Evolutionary conservation across 116 monocot genomes (phyloP), one percentile per base, ranked within the genome.

Genomic region (Posidonia oceanica): DNA sequence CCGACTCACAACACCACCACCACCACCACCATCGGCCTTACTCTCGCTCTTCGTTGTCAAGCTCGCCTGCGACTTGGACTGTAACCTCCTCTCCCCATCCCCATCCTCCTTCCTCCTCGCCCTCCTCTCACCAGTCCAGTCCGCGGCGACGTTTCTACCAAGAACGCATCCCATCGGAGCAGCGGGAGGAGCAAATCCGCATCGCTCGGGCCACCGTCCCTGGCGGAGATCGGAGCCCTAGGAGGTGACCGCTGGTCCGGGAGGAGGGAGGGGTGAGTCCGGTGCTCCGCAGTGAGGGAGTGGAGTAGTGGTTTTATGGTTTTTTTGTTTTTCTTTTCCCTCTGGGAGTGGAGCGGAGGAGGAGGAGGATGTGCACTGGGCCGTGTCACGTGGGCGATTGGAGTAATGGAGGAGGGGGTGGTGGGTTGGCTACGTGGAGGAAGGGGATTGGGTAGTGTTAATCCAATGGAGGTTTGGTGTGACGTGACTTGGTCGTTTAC

Each of bases 41-140:
- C 54, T 69, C 40, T 75, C 80, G 59, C 44, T 69, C 71, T 64
- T 67, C 16, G 80, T 29, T 29, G 29, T 57, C 54, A 59, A 65
- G 29, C 76, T 44, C 29, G 64, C 73, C 74, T 74, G 73, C 48
- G 76, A 73, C 69, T 72, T 81, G 39, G 63, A 41, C 52, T 17
- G 36, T 39, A 67, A 48, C 69, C 36, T 37, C 37, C 36, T 23
- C 17, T 14, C 40, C 10, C 3, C 36, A 16, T 36, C 15, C 41
- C 3, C 5, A 36, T 39, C 11, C 29, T 63, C 60, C 52, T 69
- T 63, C 63, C 14, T n/a, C 38, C 20, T 14, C 63, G 4, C 16
- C 38, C 52, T 5, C 63, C 23, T 37, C 52, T 11, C 52, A 0
- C 18, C 63, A 15, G 2, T 13, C 11, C 52, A 16, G 36, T n/a